phyloP scores from a whole-genome alignment of 768 basidiomycete genomes.

The Pluteus cervinus region DNA sequence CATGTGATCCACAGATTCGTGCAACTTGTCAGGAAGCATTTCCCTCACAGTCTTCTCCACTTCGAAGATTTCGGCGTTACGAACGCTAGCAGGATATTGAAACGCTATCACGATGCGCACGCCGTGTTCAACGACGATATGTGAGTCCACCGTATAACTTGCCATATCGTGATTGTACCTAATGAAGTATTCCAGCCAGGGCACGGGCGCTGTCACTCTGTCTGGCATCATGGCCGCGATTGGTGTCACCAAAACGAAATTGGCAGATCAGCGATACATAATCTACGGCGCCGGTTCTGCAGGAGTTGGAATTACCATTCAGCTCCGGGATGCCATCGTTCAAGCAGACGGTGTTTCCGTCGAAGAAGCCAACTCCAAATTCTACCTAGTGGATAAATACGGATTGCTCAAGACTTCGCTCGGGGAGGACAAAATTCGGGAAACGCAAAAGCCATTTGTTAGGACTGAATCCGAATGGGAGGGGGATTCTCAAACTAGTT shows the following conservation, averaged over 20 bases:
- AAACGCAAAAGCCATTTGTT: slow-evolving; percentile 47
- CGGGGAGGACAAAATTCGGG: slow-evolving; percentile 33
- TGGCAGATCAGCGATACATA: slow-evolving; percentile 69
- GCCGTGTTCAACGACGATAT: slow-evolving; percentile 85
- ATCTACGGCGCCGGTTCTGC: slow-evolving; percentile 81
- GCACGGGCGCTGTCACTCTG: slow-evolving; percentile 3
- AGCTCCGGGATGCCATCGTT: slow-evolving; percentile 73
- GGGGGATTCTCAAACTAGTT: slow-evolving; percentile 34
- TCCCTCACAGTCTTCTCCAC: slow-evolving; percentile 62
- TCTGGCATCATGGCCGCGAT: slow-evolving; percentile 1
- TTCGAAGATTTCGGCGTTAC: slow-evolving; percentile 84
- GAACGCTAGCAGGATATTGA: slow-evolving; percentile 66
- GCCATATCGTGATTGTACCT: background rate
- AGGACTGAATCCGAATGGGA: slow-evolving; percentile 41
- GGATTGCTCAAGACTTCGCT: slow-evolving; percentile 55
- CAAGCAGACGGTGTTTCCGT: slow-evolving; percentile 42
- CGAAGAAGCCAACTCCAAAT: slow-evolving; percentile 55
- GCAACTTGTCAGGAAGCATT: slow-evolving; percentile 67
- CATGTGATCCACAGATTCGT: slow-evolving; percentile 47
- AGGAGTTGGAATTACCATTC: slow-evolving; percentile 72
- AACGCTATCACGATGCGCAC: slow-evolving; percentile 56
- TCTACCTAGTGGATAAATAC: slow-evolving; percentile 65
- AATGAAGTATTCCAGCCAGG: background rate
- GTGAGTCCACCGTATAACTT: slow-evolving; percentile 27
- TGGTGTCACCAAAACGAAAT: slow-evolving; percentile 2